Evolutionary conservation across 129 eudicot species (phyloP).

Genomic region (Gnaphalium uliginosum): DNA sequence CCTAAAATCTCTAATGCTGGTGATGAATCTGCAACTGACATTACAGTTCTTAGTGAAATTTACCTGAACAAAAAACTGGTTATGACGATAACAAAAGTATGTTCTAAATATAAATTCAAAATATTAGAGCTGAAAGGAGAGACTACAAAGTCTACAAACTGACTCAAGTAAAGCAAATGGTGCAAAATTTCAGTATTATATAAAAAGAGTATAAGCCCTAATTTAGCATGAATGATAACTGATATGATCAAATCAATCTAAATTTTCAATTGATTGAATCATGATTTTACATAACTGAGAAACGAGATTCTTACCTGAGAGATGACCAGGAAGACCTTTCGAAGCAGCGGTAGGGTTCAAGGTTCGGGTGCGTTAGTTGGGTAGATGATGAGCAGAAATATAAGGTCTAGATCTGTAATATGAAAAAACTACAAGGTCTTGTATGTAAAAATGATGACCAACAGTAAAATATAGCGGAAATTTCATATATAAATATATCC

Average conservation of each 20-base stretch:
- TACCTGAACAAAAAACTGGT: conserved; percentile 26
- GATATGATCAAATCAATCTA: not conserved
- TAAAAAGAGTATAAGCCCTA: conserved; percentile 18
- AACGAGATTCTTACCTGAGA: not conserved
- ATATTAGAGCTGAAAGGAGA: too few relatives aligned
- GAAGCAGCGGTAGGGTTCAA: conserved; percentile 35
- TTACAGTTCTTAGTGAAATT: conserved; percentile 27
- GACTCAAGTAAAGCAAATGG: not conserved
- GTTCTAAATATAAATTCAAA: not conserved
- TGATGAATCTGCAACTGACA: conserved; percentile 54
- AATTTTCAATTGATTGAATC: not conserved
- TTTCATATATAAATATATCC: too few relatives aligned
- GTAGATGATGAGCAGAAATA: conserved; percentile 6
- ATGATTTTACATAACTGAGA: not conserved
- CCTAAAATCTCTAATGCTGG: conserved; percentile 78
- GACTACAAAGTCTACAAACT: too few relatives aligned
- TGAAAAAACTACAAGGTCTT: not conserved
- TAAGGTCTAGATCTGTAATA: conserved; percentile 7
- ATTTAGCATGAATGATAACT: not conserved
- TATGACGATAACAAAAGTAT: not conserved
- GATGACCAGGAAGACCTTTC: not conserved
- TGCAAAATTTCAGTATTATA: conserved; percentile 9
- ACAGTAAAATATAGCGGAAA: too few relatives aligned
- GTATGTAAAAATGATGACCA: not conserved
- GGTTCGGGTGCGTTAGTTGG: conserved; percentile 10